Percentiles rank a stretch among this genome's conserved stretches.
phyloP scores from a whole-genome alignment of 176 grass and related monocot genomes.

The Areca catechu region DNA sequence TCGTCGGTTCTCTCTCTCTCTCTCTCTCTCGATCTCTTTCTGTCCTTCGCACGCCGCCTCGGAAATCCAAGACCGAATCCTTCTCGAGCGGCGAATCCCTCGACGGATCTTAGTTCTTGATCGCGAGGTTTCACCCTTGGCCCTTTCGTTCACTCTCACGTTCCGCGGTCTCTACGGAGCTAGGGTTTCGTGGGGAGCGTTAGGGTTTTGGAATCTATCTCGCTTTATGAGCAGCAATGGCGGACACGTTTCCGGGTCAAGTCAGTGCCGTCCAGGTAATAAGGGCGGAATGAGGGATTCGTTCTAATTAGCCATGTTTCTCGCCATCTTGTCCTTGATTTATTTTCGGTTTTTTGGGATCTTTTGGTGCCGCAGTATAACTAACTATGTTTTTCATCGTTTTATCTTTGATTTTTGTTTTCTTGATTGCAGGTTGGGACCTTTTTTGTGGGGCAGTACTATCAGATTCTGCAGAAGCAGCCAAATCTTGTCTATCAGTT shows the following conservation, averaged over 20 bases:
- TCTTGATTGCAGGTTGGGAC: constrained; percentile 49
- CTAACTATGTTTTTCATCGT: too few species aligned
- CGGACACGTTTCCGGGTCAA: constrained; percentile 4
- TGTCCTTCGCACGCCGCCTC: neutral
- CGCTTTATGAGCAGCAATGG: neutral
- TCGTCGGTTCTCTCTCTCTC: too few species aligned
- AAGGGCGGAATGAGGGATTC: too few species aligned
- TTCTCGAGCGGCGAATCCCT: too few species aligned
- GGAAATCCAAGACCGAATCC: too few species aligned
- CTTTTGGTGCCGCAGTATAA: too few species aligned
- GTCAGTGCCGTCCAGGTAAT: constrained; percentile 15
- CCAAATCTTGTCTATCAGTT: constrained; percentile 79
- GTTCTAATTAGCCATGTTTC: too few species aligned
- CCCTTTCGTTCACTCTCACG: too few species aligned
- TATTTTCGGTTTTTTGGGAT: too few species aligned
- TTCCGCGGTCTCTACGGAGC: constrained; percentile 22
- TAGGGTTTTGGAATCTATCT: neutral
- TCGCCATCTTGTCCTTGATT: too few species aligned
- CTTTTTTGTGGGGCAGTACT: constrained; percentile 81
- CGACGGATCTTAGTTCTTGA: neutral
- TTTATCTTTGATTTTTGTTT: too few species aligned
- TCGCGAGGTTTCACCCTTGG: neutral
- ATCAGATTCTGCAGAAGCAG: constrained; percentile 62
- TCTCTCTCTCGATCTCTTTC: neutral
- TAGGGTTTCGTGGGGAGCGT: constrained; percentile 38